Evolutionary conservation across 306 rosid genomes (phyloP).

Genomic region (Inga oerstediana): DNA sequence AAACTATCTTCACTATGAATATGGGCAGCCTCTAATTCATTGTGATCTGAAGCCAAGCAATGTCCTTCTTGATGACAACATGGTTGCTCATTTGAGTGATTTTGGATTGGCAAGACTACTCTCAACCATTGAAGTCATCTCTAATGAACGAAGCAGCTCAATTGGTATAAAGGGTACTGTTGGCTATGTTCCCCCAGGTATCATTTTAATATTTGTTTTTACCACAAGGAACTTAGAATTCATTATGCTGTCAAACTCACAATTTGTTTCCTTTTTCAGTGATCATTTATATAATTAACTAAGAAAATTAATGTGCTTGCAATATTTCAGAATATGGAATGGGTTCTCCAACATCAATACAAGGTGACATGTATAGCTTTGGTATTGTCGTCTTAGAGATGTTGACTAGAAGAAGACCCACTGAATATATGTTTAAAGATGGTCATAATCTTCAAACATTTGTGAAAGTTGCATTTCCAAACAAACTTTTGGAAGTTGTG

Average conservation of each 20-base stretch:
- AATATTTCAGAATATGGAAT: not conserved
- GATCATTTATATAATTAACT: not conserved
- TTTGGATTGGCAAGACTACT: too few species aligned
- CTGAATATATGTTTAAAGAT: not conserved
- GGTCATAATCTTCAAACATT: not conserved
- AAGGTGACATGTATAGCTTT: not conserved
- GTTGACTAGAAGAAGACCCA: not conserved
- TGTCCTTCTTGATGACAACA: too few species aligned
- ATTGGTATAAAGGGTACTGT: too few species aligned
- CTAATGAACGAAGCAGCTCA: too few species aligned
- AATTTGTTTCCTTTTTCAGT: not conserved
- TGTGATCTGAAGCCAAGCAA: too few species aligned
- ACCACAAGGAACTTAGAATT: not conserved
- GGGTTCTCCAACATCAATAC: not conserved
- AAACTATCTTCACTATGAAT: not conserved
- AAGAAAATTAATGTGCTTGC: not conserved
- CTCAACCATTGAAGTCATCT: too few species aligned
- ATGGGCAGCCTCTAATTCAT: too few species aligned
- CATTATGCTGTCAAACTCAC: not conserved
- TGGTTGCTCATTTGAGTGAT: too few species aligned
- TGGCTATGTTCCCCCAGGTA: too few species aligned
- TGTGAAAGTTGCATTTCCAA: not conserved
- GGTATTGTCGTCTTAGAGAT: not conserved
- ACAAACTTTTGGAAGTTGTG: not conserved
- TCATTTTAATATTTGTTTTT: not conserved